phyloP scores from a whole-genome alignment of 1,284 basidiomycete species.

The Ustilago nuda region DNA sequence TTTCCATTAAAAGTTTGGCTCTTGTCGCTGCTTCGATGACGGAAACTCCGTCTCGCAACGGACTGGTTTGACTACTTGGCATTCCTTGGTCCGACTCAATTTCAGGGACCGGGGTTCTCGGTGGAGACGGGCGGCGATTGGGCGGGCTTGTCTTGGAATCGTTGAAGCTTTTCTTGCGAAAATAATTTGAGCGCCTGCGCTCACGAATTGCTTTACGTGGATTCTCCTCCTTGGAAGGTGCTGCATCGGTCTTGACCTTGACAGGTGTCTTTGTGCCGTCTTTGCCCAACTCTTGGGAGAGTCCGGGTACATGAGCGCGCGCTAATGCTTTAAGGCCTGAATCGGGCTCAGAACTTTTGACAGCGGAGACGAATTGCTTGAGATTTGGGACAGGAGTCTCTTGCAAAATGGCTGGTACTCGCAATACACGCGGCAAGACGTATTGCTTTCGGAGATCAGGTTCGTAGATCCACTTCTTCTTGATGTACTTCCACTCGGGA shows the following conservation, averaged over 20 bases:
- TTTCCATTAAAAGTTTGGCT: neutral
- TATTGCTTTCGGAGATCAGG: constrained; percentile 44
- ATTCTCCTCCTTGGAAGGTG: neutral
- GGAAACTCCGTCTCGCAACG: neutral
- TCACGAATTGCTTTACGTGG: neutral
- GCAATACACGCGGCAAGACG: constrained; percentile 31
- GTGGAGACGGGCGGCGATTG: neutral
- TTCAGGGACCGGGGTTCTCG: constrained; percentile 1
- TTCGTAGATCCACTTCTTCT: constrained; percentile 34
- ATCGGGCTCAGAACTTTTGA: constrained; percentile 16
- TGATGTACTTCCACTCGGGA: constrained; percentile 3
- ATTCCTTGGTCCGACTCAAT: neutral
- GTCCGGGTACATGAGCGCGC: constrained; percentile 3
- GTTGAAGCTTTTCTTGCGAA: constrained; percentile 7
- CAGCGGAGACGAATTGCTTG: constrained; percentile 3
- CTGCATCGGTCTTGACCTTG: neutral
- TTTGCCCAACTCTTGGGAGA: constrained; percentile 5
- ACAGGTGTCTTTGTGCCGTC: neutral
- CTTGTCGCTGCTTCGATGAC: neutral
- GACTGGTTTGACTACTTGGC: neutral
- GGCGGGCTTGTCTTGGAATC: neutral
- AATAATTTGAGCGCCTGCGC: neutral
- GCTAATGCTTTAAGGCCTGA: constrained; percentile 9
- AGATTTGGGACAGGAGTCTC: constrained; percentile 19
- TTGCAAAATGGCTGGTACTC: constrained; percentile 31